Evolutionary conservation across 2,329 filamentous ascomycete genomes (phyloP).

Genomic region (Xylariales sp.): DNA sequence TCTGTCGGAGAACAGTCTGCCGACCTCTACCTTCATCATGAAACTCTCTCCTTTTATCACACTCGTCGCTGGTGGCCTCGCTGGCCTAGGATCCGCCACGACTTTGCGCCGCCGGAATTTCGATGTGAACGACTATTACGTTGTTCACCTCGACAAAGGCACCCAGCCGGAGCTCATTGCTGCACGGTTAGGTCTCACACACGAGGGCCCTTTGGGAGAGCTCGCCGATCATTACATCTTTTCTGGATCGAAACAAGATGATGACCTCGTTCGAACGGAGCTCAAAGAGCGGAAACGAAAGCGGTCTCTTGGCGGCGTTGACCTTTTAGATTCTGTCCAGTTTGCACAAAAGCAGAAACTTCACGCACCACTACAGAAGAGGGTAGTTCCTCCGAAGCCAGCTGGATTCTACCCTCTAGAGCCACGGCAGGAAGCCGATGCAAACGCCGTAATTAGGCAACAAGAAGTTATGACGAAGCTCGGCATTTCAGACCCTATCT

Average conservation of each 20-base stretch:
- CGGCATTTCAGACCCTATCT: slow-evolving; percentile 85
- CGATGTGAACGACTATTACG: slow-evolving; percentile 85
- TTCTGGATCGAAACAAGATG: slow-evolving; percentile 59
- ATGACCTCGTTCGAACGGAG: slow-evolving; percentile 54
- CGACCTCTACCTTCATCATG: slow-evolving; percentile 31
- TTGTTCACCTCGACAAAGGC: slow-evolving; percentile 71
- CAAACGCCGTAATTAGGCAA: slow-evolving; percentile 51
- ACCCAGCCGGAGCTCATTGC: slow-evolving; percentile 67
- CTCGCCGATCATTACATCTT: slow-evolving; percentile 83
- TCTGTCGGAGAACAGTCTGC: too few species aligned
- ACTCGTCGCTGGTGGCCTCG: slow-evolving; percentile 42
- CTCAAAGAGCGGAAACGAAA: slow-evolving; percentile 56
- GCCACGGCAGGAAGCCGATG: slow-evolving; percentile 21
- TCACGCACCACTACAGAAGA: slow-evolving; percentile 50
- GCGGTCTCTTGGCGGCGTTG: slow-evolving; percentile 44
- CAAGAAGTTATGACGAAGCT: slow-evolving; percentile 59
- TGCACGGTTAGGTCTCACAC: slow-evolving; percentile 64
- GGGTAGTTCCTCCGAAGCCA: slow-evolving; percentile 37
- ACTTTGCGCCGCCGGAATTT: slow-evolving; percentile 62
- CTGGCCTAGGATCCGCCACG: slow-evolving; percentile 42
- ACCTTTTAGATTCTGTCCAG: slow-evolving; percentile 69
- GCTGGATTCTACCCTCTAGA: slow-evolving; percentile 17
- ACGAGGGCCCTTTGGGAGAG: slow-evolving; percentile 78
- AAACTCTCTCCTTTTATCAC: slow-evolving; percentile 48
- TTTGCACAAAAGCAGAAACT: slow-evolving; percentile 71